phyloP scores from a whole-genome alignment of 441 rosid species.

The Erysimum cheiri region DNA sequence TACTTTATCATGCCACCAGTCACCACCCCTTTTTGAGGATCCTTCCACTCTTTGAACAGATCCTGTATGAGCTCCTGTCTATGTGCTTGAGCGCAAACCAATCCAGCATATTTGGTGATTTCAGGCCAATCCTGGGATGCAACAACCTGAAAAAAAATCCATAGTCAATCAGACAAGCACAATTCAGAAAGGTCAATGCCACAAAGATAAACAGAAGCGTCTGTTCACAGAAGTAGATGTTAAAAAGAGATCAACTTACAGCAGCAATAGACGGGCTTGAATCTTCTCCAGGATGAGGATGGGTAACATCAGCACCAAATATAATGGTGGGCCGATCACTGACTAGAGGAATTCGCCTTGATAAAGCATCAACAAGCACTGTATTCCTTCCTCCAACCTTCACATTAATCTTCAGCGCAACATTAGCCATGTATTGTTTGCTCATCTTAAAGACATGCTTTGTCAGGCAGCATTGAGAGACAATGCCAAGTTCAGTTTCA shows the following conservation, averaged over 20 bases:
- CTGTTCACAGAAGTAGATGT: background rate
- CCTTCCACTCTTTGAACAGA: constrained; percentile 84
- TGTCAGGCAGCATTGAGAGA: constrained; percentile 92
- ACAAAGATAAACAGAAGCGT: background rate
- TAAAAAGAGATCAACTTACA: constrained; percentile 51
- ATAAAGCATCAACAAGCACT: constrained; percentile 88
- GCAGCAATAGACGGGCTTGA: constrained; percentile 98
- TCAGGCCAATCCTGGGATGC: constrained; percentile 99
- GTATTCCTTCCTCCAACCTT: constrained; percentile 98
- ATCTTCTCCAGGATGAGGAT: constrained; percentile 98
- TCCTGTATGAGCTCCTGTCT: constrained; percentile 96
- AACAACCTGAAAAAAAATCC: constrained; percentile 64
- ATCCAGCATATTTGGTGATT: constrained; percentile 87
- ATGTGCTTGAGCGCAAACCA: constrained; percentile 96
- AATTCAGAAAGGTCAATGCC: constrained; percentile 2
- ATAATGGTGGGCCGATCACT: constrained; percentile 90
- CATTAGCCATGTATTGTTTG: constrained; percentile 90
- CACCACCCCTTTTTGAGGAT: constrained; percentile 80
- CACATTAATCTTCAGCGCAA: constrained; percentile 88
- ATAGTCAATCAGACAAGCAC: background rate
- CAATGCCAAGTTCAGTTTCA: constrained; percentile 96
- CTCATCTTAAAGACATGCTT: constrained; percentile 84
- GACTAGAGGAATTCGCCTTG: constrained; percentile 88
- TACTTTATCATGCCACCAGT: constrained; percentile 99
- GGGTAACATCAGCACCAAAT: constrained; percentile 98